Percentiles rank a stretch among this genome's conserved stretches.
These are phyloP conservation scores for Bryum argenteum DNA, from an alignment of 225 moss, liverwort and hornwort genomes.

Conservation along the genomic window DNA sequence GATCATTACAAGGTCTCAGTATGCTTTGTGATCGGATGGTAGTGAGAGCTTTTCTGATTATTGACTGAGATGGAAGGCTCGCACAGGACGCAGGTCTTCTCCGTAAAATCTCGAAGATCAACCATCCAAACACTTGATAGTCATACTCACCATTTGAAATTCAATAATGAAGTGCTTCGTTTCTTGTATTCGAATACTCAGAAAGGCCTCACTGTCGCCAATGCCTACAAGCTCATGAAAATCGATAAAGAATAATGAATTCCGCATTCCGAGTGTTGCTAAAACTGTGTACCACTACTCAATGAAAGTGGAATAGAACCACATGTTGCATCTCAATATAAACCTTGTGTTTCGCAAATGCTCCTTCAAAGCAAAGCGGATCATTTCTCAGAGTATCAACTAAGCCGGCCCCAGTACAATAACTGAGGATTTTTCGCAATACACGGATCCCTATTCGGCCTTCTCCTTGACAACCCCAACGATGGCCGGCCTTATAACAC, in stretches of 20 bases:
- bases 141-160: slow-evolving; percentile 15
- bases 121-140: not conserved
- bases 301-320: slow-evolving; percentile 11
- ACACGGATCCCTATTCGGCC: slow-evolving; percentile 24
- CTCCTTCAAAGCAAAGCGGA: slow-evolving; percentile 20
- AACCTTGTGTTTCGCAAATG: slow-evolving; percentile 19
- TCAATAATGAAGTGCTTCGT: not conserved
- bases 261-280: slow-evolving; percentile 14
- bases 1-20: no score
- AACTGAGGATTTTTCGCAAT: slow-evolving; percentile 35
- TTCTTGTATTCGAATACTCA: not conserved
- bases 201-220: slow-evolving; percentile 6
- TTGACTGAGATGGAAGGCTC: no score
- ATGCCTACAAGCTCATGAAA: slow-evolving; percentile 14
- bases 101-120: not conserved
- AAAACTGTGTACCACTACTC: not conserved
- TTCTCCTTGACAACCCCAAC: slow-evolving; percentile 81
- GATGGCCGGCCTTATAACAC: slow-evolving; percentile 86
- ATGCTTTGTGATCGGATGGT: no score
- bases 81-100: not conserved
- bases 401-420: slow-evolving; percentile 46
- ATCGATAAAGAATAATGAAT: slow-evolving; percentile 28
- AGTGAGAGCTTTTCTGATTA: no score
- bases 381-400: slow-evolving; percentile 40
- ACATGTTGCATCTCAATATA: slow-evolving; percentile 4